These are phyloP conservation scores for Paecilomyces formosus DNA, from an alignment of 2,329 filamentous ascomycete species.

Conservation along the genomic window DNA sequence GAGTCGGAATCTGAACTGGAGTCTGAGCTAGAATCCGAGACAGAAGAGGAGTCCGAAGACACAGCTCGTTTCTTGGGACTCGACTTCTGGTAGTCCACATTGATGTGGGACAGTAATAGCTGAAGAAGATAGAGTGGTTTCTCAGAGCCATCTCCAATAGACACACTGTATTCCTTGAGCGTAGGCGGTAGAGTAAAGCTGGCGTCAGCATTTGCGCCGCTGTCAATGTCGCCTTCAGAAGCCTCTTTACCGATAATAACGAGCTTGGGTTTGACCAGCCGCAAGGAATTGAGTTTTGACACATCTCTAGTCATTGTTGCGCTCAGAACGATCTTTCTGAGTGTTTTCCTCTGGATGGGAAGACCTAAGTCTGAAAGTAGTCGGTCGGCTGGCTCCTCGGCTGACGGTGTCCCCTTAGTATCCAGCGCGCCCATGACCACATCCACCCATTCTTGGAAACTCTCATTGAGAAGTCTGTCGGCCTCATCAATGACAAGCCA, in stretches of 20 bases:
- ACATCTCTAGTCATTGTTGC: slow-evolving; percentile 88
- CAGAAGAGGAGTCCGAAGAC: slow-evolving; percentile 2
- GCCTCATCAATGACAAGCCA: slow-evolving; percentile 94
- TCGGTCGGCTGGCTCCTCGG: slow-evolving; percentile 35
- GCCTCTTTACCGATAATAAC: slow-evolving; percentile 60
- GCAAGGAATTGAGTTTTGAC: slow-evolving; percentile 67
- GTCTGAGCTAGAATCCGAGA: slow-evolving; percentile 7
- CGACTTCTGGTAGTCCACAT: slow-evolving; percentile 11
- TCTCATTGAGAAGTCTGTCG: slow-evolving; percentile 83
- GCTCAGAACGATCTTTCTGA: slow-evolving; percentile 79
- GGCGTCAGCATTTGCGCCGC: slow-evolving; percentile 15
- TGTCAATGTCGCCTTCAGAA: slow-evolving; percentile 11
- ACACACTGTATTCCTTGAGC: slow-evolving; percentile 59
- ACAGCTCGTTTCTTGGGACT: background rate
- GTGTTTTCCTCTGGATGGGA: slow-evolving; percentile 31
- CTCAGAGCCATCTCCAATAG: slow-evolving; percentile 60
- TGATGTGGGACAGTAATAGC: slow-evolving; percentile 49
- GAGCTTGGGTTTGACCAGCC: slow-evolving; percentile 64
- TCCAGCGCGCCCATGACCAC: slow-evolving; percentile 56
- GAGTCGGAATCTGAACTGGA: slow-evolving; percentile 3
- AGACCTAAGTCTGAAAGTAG: slow-evolving; percentile 28
- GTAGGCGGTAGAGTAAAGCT: slow-evolving; percentile 54
- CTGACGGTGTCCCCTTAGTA: slow-evolving; percentile 43
- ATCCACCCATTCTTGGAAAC: slow-evolving; percentile 84
- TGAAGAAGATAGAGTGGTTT: slow-evolving; percentile 83